Conservation (phyloP, 345 rosid genomes). For the Populus nigra region DNA sequence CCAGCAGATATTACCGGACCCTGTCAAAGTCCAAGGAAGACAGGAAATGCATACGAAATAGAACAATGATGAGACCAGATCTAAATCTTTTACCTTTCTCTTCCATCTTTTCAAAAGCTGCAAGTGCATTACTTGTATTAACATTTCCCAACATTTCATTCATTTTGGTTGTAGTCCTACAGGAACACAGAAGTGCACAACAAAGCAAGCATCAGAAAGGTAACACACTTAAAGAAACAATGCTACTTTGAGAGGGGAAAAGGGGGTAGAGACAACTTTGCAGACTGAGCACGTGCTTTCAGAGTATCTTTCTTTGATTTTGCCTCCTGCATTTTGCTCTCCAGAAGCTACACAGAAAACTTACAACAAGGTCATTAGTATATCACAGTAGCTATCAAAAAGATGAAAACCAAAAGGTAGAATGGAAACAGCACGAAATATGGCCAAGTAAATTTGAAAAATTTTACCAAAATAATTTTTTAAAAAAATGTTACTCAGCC, state of each 20-base stretch:
- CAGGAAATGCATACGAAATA: not conserved
- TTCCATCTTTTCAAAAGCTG: constrained; percentile 85
- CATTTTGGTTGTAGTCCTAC: constrained; percentile 75
- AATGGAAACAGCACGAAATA: not conserved
- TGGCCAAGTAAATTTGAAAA: not conserved
- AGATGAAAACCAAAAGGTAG: not conserved
- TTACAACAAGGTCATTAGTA: constrained; percentile 14
- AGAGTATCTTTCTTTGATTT: constrained; percentile 93
- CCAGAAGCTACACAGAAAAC: constrained; percentile 63
- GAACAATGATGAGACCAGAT: not conserved
- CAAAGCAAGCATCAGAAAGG: constrained; percentile 3
- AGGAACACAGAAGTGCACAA: constrained; percentile 7
- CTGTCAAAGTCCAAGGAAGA: not conserved
- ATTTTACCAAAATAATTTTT: not conserved
- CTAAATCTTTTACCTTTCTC: constrained; percentile 57
- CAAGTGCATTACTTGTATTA: constrained; percentile 68
- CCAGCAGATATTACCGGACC: not conserved
- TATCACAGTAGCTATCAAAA: constrained; percentile 4
- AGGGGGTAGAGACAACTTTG: constrained; percentile 49
- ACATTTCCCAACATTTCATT: constrained; percentile 78
- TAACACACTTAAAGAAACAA: not conserved
- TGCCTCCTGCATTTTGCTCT: constrained; percentile 99
- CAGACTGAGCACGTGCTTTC: constrained; percentile 90
- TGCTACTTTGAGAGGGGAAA: constrained; percentile 3
- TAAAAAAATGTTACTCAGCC: not conserved